Evolutionary conservation across 1,284 basidiomycete genomes (phyloP), one percentile per base, ranked within the genome.

Genomic region (Coniophora puteana): DNA sequence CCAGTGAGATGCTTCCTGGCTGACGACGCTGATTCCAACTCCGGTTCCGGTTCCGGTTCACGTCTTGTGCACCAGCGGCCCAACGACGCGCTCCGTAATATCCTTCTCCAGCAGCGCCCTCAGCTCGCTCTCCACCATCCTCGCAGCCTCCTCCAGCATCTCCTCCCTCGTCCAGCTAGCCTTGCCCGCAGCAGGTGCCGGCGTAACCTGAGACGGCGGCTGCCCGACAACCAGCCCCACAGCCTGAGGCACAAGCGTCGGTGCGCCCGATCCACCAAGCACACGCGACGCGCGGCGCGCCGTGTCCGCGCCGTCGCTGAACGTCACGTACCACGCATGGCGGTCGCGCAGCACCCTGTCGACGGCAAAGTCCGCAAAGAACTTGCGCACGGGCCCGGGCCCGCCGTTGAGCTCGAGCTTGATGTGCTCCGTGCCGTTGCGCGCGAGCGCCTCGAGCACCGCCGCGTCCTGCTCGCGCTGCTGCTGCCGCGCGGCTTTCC

Each of bases 1-100:
- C 92, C 92, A 0, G 85, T 86, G 40, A 76, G 49, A 55, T 94
- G 90, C 35, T 78, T 78, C 35, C 81, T 80, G 40, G 61, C 55
- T 36, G 58, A 47, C 21, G 58, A 49, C 22, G 58, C 40, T 14
- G 59, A 47, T 35, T 56, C 43, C 36, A 59, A 43, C 37, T 47
- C 53, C 21, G 50, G 41, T 38, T 61, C 55, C 30, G 54, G 49
- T n/a, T n/a, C n/a, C n/a, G n/a, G n/a, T n/a, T n/a, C n/a, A n/a
- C n/a, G n/a, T n/a, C n/a, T n/a, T n/a, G n/a, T n/a, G n/a, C n/a
- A n/a, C n/a, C n/a, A n/a, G n/a, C n/a, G n/a, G n/a, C n/a, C n/a
- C 71, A 12, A 88, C 74, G 2, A 87, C 55, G 6, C 76, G 69
- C 32, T 80, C 78, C 53, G 71, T 67, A 30, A 90, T 66, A 53